These are phyloP conservation scores for Yamadazyma aaseri DNA, from an alignment of 1,139 yeast species.

Conservation along the genomic window DNA sequence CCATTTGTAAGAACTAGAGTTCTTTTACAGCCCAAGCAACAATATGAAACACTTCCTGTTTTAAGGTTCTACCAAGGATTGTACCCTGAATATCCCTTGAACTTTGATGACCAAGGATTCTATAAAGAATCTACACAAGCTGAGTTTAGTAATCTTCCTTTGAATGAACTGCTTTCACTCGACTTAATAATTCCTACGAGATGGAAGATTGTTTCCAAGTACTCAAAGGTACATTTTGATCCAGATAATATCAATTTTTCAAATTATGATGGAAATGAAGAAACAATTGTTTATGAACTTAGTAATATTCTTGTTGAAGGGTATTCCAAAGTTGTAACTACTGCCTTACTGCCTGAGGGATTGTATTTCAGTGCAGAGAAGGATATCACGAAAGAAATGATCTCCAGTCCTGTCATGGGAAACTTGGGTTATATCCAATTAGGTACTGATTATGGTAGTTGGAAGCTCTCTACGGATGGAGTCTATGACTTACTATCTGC, in stretches of 20 bases:
- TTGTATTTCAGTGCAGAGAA: conserved; percentile 37
- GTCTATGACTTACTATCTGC: conserved; percentile 38
- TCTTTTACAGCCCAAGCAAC: conserved; percentile 54
- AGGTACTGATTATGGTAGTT: conserved; percentile 65
- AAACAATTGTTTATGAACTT: conserved; percentile 28
- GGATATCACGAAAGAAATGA: neutral
- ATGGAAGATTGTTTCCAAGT: conserved; percentile 55
- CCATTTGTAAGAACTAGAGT: conserved; percentile 52
- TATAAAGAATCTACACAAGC: conserved; percentile 10
- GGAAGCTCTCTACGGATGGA: conserved; percentile 37
- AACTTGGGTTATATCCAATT: conserved; percentile 76
- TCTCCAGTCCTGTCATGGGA: conserved; percentile 69
- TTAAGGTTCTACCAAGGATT: conserved; percentile 59
- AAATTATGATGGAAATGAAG: conserved; percentile 18
- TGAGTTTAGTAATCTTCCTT: conserved; percentile 37
- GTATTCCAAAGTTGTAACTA: conserved; percentile 49
- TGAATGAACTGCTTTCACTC: conserved; percentile 49
- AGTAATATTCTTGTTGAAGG: conserved; percentile 67
- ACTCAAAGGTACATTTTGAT: conserved; percentile 46
- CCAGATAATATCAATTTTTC: conserved; percentile 56
- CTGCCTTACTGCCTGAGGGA: conserved; percentile 48
- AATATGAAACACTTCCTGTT: conserved; percentile 40
- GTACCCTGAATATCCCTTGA: conserved; percentile 33
- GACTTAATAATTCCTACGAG: conserved; percentile 63
- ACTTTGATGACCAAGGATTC: conserved; percentile 41